Conservation (phyloP, 495 filamentous ascomycete species). For the Lasiosphaeria ovina region DNA sequence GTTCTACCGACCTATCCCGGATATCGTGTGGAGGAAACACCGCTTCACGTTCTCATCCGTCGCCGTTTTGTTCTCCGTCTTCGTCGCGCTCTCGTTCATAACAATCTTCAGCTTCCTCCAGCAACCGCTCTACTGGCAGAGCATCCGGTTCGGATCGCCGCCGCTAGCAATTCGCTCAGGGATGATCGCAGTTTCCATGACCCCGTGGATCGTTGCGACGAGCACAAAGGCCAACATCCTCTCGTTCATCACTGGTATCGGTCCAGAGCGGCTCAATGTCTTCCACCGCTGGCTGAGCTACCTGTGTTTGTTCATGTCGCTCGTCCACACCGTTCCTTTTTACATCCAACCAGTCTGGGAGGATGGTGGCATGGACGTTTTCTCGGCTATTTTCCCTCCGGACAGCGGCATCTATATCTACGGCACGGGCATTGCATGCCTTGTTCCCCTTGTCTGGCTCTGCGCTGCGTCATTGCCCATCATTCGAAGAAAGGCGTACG, state of each 20-base stretch:
- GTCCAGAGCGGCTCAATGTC: slow-evolving; percentile 88
- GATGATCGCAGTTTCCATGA: slow-evolving; percentile 92
- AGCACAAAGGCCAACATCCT: slow-evolving; percentile 91
- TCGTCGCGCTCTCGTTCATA: slow-evolving; percentile 65
- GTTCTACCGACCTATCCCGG: slow-evolving; percentile 80
- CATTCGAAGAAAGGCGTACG: slow-evolving; percentile 62
- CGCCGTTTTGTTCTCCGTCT: slow-evolving; percentile 62
- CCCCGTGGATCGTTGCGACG: slow-evolving; percentile 87
- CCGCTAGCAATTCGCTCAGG: slow-evolving; percentile 86
- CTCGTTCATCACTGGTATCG: slow-evolving; percentile 81
- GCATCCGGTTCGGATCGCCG: slow-evolving; percentile 80
- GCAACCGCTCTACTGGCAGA: slow-evolving; percentile 80
- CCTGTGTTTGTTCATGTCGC: slow-evolving; percentile 74
- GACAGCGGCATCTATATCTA: slow-evolving; percentile 71
- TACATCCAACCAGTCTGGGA: slow-evolving; percentile 87
- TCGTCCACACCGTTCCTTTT: slow-evolving; percentile 85
- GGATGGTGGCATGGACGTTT: slow-evolving; percentile 64
- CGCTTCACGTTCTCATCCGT: slow-evolving; percentile 75
- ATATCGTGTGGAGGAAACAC: slow-evolving; percentile 58
- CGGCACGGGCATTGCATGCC: slow-evolving; percentile 83
- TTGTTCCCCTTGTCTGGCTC: slow-evolving; percentile 77
- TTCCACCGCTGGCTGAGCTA: slow-evolving; percentile 94
- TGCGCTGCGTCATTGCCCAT: slow-evolving; percentile 79
- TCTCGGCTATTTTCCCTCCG: slow-evolving; percentile 60
- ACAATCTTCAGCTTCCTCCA: slow-evolving; percentile 80